phyloP scores from a whole-genome alignment of 345 rosid species.

The Aquilaria malaccensis region DNA sequence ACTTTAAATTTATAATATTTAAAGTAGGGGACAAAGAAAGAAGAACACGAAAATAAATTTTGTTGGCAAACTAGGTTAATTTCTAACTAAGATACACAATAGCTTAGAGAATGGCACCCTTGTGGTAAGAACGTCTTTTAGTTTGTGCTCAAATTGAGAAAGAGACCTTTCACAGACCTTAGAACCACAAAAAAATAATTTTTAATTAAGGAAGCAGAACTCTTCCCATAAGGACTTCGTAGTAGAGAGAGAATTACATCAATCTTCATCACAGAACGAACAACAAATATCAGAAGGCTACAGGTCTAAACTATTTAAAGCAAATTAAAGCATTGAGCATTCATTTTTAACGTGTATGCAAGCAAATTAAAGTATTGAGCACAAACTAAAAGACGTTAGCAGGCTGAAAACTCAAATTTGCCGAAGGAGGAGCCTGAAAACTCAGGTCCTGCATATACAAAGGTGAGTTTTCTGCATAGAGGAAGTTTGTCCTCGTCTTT shows the following conservation, averaged over 20 bases:
- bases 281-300: neutral
- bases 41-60: too few relatives aligned
- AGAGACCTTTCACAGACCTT: conserved; percentile 99
- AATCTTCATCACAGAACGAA: neutral
- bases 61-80: too few relatives aligned
- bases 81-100: too few relatives aligned
- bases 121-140: too few relatives aligned
- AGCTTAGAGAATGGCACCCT: too few relatives aligned
- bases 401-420: conserved; percentile 18
- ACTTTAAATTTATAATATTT: too few relatives aligned
- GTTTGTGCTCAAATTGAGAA: conserved; percentile 64
- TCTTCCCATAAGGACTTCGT: neutral
- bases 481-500: neutral
- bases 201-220: neutral
- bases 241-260: neutral
- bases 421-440: too few relatives aligned
- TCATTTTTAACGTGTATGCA: too few relatives aligned
- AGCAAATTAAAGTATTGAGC: too few relatives aligned
- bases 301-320: neutral
- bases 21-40: too few relatives aligned
- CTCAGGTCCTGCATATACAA: conserved; percentile 12
- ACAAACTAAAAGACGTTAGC: conserved; percentile 5
- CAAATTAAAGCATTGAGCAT: too few relatives aligned
- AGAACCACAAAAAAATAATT: conserved; percentile 1
- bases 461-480: conserved; percentile 28